These are phyloP conservation scores for Lentinula lateritia DNA, from an alignment of 768 basidiomycete species.

Conservation along the genomic window DNA sequence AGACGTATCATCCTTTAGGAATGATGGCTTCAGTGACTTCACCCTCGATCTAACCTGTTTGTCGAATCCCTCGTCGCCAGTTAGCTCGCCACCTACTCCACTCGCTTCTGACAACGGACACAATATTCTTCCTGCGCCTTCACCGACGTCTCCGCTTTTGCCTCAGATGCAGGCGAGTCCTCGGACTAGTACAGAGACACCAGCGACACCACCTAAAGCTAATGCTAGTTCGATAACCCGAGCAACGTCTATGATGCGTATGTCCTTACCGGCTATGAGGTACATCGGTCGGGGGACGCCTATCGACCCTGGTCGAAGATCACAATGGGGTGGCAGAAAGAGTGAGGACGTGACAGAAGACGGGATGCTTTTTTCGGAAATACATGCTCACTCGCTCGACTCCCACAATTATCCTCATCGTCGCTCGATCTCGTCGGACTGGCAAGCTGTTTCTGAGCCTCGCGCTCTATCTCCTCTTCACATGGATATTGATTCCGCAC, in stretches of 20 bases:
- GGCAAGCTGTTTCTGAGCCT: neutral
- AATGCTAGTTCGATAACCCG: constrained; percentile 7
- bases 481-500: constrained; percentile 3
- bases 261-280: constrained; percentile 38
- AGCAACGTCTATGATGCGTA: constrained; percentile 23
- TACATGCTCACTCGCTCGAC: neutral
- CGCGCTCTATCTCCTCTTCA: constrained; percentile 3
- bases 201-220: constrained; percentile 4
- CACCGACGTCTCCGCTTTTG: constrained; percentile 16
- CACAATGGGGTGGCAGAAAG: constrained; percentile 41
- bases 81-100: constrained; percentile 25
- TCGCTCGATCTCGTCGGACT: neutral
- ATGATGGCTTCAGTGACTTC: constrained; percentile 38
- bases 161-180: neutral
- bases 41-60: constrained; percentile 41
- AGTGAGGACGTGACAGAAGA: constrained; percentile 28
- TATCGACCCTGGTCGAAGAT: constrained; percentile 34
- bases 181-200: constrained; percentile 17
- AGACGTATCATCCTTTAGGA: constrained; percentile 21
- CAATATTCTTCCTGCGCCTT: constrained; percentile 4
- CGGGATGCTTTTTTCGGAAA: constrained; percentile 33
- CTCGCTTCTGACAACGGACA: constrained; percentile 22
- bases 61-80: constrained; percentile 35
- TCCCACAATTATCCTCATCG: neutral
- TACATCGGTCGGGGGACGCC: constrained; percentile 47